A percentile compares a stretch with the other conserved stretches of the same genome.
These are phyloP conservation scores for Dictyostelium discoideum DNA, from an alignment of 78 protist species.

Conservation along the genomic window DNA sequence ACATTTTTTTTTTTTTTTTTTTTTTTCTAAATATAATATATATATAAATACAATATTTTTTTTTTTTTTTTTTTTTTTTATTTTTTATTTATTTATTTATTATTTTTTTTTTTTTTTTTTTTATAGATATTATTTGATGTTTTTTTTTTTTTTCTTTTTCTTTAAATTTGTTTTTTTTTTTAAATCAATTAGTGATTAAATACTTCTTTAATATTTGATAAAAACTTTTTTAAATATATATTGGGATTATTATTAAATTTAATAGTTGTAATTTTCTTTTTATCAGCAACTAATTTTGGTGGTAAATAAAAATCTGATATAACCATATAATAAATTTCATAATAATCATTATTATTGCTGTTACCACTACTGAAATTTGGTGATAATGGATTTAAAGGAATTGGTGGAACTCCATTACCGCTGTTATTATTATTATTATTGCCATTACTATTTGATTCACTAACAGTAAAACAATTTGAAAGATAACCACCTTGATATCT, in stretches of 20 bases:
- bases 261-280: conserved; percentile 7
- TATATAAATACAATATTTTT: background rate
- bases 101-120: background rate
- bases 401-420: background rate
- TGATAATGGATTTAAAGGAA: background rate
- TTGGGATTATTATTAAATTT: background rate
- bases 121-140: background rate
- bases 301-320: conserved; percentile 10
- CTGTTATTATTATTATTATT: background rate
- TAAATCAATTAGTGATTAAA: background rate
- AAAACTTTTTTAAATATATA: conserved; percentile 2
- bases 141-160: background rate
- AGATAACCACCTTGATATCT: conserved; percentile 20
- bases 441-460: background rate
- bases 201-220: conserved; percentile 24
- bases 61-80: background rate
- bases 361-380: background rate
- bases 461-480: background rate
- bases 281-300: background rate
- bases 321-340: conserved; percentile 41
- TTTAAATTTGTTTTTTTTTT: background rate
- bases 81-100: background rate
- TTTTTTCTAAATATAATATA: background rate
- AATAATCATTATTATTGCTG: background rate
- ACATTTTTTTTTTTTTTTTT: background rate